These are phyloP conservation scores for Verbena officinalis DNA, from an alignment of 257 asterid genomes.

Conservation along the genomic window DNA sequence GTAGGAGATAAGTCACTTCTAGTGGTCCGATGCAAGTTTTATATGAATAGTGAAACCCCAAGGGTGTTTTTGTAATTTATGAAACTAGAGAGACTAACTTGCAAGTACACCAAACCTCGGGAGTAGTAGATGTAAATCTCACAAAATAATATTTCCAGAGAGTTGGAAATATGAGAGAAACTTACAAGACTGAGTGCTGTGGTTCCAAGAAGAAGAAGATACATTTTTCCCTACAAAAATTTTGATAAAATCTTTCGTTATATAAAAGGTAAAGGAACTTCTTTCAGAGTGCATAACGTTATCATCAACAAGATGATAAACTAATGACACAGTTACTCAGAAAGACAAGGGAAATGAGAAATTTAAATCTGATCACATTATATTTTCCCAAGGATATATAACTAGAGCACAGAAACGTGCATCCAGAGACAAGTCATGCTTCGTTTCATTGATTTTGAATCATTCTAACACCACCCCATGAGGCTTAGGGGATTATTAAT, in stretches of 20 bases:
- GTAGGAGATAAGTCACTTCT: no score
- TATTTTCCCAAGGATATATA: not conserved
- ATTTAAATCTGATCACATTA: not conserved
- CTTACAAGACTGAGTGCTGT: slow-evolving; percentile 95
- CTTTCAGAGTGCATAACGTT: not conserved
- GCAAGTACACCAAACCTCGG: no score
- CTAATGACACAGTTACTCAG: not conserved
- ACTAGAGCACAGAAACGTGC: not conserved
- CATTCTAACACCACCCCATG: not conserved
- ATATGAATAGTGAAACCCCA: no score
- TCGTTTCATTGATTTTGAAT: not conserved
- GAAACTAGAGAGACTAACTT: no score
- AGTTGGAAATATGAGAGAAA: slow-evolving; percentile 17
- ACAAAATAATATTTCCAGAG: not conserved
- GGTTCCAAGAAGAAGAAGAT: slow-evolving; percentile 94
- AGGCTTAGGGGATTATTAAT: not conserved
- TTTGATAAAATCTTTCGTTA: not conserved
- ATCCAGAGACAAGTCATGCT: not conserved
- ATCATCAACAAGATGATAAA: not conserved
- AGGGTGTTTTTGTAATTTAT: no score
- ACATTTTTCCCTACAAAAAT: slow-evolving; percentile 80
- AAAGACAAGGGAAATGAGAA: not conserved
- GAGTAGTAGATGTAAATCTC: no score
- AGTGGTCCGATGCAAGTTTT: no score
- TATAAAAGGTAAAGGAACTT: not conserved